These are phyloP conservation scores for Geum urbanum DNA, from an alignment of 306 rosid genomes.

Conservation along the genomic window DNA sequence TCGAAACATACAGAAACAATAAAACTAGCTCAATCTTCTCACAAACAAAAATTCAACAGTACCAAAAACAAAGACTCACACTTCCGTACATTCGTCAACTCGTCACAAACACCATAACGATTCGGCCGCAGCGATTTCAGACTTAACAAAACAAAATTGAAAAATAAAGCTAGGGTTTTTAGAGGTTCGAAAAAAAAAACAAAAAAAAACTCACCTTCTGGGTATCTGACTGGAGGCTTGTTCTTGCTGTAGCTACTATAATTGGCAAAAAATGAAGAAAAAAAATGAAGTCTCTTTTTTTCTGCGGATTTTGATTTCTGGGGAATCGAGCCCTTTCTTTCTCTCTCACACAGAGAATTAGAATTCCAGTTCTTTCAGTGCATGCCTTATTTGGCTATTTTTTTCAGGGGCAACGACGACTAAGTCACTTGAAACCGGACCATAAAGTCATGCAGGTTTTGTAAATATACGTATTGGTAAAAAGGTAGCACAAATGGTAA, in stretches of 20 bases:
- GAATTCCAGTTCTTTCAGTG: neutral
- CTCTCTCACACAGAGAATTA: neutral
- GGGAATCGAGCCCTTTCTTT: neutral
- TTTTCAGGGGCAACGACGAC: too few species aligned
- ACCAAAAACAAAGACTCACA: neutral
- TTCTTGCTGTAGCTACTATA: neutral
- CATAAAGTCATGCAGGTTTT: too few species aligned
- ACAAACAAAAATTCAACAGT: neutral
- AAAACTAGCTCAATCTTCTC: neutral
- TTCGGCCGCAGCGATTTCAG: neutral
- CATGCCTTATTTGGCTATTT: constrained; percentile 9
- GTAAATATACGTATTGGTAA: too few species aligned
- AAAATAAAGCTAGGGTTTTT: constrained; percentile 9
- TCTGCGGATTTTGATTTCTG: neutral
- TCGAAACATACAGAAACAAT: neutral
- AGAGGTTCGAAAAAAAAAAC: neutral
- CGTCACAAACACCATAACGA: neutral
- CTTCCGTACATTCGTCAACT: neutral
- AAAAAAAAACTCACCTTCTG: constrained; percentile 3
- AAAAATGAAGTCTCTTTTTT: neutral
- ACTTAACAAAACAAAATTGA: neutral
- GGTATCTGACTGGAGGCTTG: neutral
- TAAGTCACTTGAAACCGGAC: too few species aligned
- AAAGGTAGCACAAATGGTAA: too few species aligned
- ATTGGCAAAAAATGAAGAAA: neutral